These are phyloP conservation scores for Tagetes patula DNA, from an alignment of 129 eudicot genomes.

Conservation along the genomic window DNA sequence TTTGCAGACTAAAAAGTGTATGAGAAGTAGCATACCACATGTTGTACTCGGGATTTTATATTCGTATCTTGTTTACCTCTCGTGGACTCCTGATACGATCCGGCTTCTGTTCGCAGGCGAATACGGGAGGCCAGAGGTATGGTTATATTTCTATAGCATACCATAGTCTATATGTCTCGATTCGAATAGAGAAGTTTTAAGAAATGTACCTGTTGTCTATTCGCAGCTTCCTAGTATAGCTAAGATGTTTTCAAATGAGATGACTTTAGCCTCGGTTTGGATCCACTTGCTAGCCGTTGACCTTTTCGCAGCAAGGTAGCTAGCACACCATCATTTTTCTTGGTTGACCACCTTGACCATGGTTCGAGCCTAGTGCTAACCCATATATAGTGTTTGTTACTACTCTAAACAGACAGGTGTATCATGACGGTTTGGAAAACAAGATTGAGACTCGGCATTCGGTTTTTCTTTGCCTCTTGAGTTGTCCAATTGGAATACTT, in stretches of 20 bases:
- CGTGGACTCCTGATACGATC: slow-evolving; percentile 97
- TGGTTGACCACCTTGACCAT: slow-evolving; percentile 21
- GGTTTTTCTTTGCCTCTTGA: slow-evolving; percentile 75
- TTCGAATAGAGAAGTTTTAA: too few relatives aligned
- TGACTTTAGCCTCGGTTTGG: slow-evolving; percentile 98
- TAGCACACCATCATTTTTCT: neutral
- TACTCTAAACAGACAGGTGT: slow-evolving; percentile 65
- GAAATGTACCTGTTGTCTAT: neutral
- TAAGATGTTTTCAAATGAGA: slow-evolving; percentile 88
- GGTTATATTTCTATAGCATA: neutral
- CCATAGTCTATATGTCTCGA: too few relatives aligned
- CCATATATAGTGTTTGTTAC: neutral
- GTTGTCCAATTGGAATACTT: slow-evolving; percentile 81
- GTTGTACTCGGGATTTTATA: slow-evolving; percentile 72
- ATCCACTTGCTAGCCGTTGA: slow-evolving; percentile 80
- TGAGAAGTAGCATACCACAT: slow-evolving; percentile 70
- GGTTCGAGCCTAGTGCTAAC: neutral
- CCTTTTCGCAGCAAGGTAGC: slow-evolving; percentile 94
- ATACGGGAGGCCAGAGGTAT: slow-evolving; percentile 92
- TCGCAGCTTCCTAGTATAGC: slow-evolving; percentile 84
- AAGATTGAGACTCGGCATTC: slow-evolving; percentile 90
- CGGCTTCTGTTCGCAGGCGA: slow-evolving; percentile 76
- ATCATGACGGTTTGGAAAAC: slow-evolving; percentile 75
- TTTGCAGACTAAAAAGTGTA: slow-evolving; percentile 79
- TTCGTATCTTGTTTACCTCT: slow-evolving; percentile 69